These are phyloP conservation scores for Zostera marina DNA, from an alignment of 116 monocot species.

Conservation along the genomic window DNA sequence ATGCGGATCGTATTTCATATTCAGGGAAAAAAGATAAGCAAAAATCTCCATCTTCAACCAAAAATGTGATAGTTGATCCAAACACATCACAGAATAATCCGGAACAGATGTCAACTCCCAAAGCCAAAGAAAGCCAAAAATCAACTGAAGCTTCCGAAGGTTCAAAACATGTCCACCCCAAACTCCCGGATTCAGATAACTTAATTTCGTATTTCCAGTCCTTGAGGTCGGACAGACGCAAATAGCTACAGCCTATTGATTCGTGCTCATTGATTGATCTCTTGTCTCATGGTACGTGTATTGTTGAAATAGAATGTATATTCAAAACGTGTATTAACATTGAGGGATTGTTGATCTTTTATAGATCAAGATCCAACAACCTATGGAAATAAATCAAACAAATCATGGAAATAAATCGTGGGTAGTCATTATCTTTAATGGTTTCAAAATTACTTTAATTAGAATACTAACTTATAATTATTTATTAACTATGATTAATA, in stretches of 20 bases:
- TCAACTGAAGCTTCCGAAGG: conserved; percentile 9
- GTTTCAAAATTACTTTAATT: no score
- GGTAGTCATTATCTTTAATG: no score
- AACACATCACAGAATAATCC: background rate
- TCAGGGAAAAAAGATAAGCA: background rate
- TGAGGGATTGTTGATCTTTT: no score
- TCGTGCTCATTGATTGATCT: no score
- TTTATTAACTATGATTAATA: no score
- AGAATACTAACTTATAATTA: no score
- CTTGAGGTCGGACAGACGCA: conserved; percentile 34
- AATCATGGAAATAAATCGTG: no score
- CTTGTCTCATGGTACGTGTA: no score
- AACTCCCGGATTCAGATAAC: conserved; percentile 72
- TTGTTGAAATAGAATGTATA: no score
- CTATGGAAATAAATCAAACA: no score
- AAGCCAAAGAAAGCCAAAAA: background rate
- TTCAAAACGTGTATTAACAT: no score
- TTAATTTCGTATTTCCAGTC: conserved; percentile 62
- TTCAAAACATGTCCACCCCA: conserved; percentile 45
- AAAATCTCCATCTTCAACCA: background rate
- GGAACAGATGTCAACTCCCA: background rate
- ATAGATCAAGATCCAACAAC: no score
- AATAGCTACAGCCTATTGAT: background rate
- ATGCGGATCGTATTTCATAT: background rate
- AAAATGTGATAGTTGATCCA: background rate